These are phyloP conservation scores for Roridomyces roridus DNA, from an alignment of 768 basidiomycete species.

Conservation along the genomic window DNA sequence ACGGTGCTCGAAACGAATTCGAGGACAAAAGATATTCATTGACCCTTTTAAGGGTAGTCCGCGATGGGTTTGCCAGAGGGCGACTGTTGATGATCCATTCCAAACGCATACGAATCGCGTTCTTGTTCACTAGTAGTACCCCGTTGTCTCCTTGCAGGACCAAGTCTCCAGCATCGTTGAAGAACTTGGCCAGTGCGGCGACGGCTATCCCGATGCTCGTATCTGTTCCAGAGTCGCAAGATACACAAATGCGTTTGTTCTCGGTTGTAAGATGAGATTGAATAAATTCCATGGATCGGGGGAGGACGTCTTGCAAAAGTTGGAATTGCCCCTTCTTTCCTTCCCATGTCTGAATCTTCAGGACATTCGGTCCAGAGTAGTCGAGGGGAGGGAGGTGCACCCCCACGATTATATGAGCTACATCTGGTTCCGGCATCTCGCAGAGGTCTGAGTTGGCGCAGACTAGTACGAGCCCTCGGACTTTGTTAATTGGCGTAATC, in stretches of 20 bases:
- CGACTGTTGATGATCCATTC: conserved; percentile 86
- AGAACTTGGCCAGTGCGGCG: conserved; percentile 61
- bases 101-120: conserved; percentile 70
- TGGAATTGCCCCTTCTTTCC: conserved; percentile 62
- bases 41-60: conserved; percentile 78
- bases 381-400: neutral
- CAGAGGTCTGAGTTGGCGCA: conserved; percentile 37
- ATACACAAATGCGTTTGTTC: conserved; percentile 50
- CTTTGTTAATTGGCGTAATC: conserved; percentile 40
- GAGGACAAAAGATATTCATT: conserved; percentile 74
- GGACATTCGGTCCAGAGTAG: neutral
- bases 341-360: conserved; percentile 28
- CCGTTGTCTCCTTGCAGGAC: neutral
- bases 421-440: neutral
- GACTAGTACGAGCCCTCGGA: conserved; percentile 50
- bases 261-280: conserved; percentile 41
- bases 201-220: conserved; percentile 67
- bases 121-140: conserved; percentile 52
- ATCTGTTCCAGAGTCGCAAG: conserved; percentile 66
- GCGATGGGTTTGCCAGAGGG: conserved; percentile 82
- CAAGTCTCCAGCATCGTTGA: conserved; percentile 56
- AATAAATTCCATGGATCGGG: conserved; percentile 55
- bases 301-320: conserved; percentile 56
- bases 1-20: conserved; percentile 15
- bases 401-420: conserved; percentile 38